phyloP scores from a whole-genome alignment of 2,329 filamentous ascomycete species.

The Tolypocladium tropicale region DNA sequence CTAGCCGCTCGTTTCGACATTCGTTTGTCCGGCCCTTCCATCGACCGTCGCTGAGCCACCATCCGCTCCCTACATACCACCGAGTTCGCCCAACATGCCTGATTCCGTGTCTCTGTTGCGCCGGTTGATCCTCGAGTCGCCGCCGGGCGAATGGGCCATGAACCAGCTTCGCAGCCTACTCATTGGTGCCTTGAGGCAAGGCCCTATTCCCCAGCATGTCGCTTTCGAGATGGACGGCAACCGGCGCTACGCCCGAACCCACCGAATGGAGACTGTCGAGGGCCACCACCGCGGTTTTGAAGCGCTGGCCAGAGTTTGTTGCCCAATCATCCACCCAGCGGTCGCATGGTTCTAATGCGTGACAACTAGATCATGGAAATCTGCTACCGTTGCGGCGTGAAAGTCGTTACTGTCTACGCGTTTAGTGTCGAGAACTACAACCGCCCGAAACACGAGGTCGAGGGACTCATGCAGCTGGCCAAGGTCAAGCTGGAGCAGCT shows the following conservation, averaged over 20 bases:
- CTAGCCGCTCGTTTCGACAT: background rate
- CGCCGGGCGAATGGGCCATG: conserved; percentile 84
- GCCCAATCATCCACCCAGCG: background rate
- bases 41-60: background rate
- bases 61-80: background rate
- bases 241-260: conserved; percentile 77
- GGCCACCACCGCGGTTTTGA: conserved; percentile 95
- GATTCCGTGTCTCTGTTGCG: conserved; percentile 40
- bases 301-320: conserved; percentile 62
- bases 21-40: background rate
- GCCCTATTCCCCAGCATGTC: conserved; percentile 86
- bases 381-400: conserved; percentile 95
- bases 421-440: conserved; percentile 99
- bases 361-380: conserved; percentile 71
- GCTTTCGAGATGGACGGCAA: conserved; percentile 99
- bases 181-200: conserved; percentile 81
- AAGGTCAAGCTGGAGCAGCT: conserved; percentile 91
- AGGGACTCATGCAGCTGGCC: conserved; percentile 94
- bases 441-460: conserved; percentile 89
- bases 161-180: conserved; percentile 70
- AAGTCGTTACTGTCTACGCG: conserved; percentile 94
- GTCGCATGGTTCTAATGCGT: conserved; percentile 7
- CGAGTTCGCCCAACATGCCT: conserved; percentile 30
- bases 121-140: conserved; percentile 74
- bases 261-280: conserved; percentile 92